phyloP scores from a whole-genome alignment of 202 grass and related monocot genomes.

The Zizania palustris region DNA sequence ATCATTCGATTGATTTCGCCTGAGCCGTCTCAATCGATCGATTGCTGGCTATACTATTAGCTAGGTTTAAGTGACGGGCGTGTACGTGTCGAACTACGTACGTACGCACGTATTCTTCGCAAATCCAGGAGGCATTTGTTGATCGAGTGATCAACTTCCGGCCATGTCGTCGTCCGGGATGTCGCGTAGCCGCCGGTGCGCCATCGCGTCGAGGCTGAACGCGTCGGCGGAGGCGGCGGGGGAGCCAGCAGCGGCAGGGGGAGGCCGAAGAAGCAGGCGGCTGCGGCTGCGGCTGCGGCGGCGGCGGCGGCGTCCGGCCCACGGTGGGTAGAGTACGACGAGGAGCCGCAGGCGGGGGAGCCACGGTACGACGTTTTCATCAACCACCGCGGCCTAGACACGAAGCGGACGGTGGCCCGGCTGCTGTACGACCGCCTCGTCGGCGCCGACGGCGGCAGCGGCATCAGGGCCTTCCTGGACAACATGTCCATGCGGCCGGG shows the following conservation, averaged over 20 bases:
- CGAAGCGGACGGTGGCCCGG: conserved; percentile 61
- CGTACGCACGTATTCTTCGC: too few species aligned
- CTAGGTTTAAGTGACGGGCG: too few species aligned
- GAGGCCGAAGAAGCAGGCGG: neutral
- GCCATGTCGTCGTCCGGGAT: conserved; percentile 8
- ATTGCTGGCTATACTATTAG: too few species aligned
- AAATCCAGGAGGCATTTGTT: neutral
- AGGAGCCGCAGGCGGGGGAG: neutral
- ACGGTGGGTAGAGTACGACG: conserved; percentile 41
- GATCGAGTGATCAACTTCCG: neutral
- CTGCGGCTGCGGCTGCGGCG: neutral
- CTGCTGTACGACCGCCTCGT: conserved; percentile 63
- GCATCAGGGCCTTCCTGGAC: conserved; percentile 57
- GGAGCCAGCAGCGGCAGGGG: neutral
- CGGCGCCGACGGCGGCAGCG: neutral
- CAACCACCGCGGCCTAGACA: conserved; percentile 82
- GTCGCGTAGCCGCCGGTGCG: neutral
- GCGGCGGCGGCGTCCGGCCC: neutral
- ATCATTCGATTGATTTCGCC: too few species aligned
- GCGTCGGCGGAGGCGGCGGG: conserved; percentile 31
- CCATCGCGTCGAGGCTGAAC: conserved; percentile 36
- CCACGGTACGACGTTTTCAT: conserved; percentile 74
- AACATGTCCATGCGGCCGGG: conserved; percentile 79
- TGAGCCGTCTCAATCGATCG: too few species aligned
- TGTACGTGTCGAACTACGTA: too few species aligned